Conservation (phyloP, 139 green algal genomes). For the Astrephomene gubernaculifera region DNA sequence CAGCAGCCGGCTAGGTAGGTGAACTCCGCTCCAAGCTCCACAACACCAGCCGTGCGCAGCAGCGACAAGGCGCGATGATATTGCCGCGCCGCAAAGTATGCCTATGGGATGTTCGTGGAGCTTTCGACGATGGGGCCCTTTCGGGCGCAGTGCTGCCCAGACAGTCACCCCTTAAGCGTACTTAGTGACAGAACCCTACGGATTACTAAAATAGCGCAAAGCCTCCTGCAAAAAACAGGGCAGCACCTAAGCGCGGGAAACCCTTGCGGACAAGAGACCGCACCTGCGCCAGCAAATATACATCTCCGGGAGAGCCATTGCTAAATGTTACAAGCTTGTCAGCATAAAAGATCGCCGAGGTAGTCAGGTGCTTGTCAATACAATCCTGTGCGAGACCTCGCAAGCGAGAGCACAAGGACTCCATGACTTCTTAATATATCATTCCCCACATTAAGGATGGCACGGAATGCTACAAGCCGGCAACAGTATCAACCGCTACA, state of each 20-base stretch:
- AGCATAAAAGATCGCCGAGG: conserved; percentile 92
- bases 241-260: neutral
- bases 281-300: conserved; percentile 88
- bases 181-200: too few species aligned
- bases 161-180: too few species aligned
- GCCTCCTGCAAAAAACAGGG: too few species aligned
- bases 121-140: too few species aligned
- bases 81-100: conserved; percentile 81
- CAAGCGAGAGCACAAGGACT: conserved; percentile 58
- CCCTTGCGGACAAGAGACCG: neutral
- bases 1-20: conserved; percentile 85
- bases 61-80: conserved; percentile 81
- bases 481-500: too few species aligned
- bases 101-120: too few species aligned
- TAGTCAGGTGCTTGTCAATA: conserved; percentile 91
- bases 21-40: conserved; percentile 73
- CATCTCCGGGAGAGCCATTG: conserved; percentile 68
- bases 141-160: too few species aligned
- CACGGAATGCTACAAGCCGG: too few species aligned
- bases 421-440: conserved; percentile 24
- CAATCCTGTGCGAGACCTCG: conserved; percentile 86
- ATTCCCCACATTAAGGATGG: too few species aligned
- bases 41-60: conserved; percentile 59
- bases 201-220: too few species aligned
- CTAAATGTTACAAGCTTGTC: conserved; percentile 94